Evolutionary conservation across 2,329 filamentous ascomycete genomes (phyloP).

Genomic region (Aspergillus awamori): DNA sequence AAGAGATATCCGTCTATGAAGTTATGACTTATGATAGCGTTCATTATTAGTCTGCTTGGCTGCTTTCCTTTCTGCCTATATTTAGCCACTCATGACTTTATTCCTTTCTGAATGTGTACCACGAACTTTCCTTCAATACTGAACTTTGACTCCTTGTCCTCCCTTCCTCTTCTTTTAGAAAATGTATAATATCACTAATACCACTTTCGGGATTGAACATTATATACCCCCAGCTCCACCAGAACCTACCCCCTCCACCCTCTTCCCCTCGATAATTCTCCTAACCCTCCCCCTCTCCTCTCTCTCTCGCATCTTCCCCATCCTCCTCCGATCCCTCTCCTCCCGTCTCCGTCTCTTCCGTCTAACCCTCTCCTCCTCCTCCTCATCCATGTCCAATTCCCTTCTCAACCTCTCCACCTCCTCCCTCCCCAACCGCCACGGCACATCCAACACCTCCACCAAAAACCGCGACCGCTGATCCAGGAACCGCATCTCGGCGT

Average conservation of each 20-base stretch:
- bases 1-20: slow-evolving; percentile 5
- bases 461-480: slow-evolving; percentile 54
- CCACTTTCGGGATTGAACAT: neutral
- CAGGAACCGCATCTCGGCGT: slow-evolving; percentile 59
- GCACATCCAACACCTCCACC: slow-evolving; percentile 52
- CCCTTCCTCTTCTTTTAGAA: too few relatives aligned
- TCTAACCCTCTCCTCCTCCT: slow-evolving; percentile 38
- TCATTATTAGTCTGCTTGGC: neutral
- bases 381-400: slow-evolving; percentile 44
- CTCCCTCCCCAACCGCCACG: slow-evolving; percentile 55
- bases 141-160: neutral
- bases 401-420: slow-evolving; percentile 48
- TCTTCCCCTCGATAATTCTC: slow-evolving; percentile 19
- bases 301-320: slow-evolving; percentile 38
- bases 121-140: neutral
- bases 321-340: slow-evolving; percentile 36
- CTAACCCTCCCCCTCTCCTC: slow-evolving; percentile 43
- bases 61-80: slow-evolving; percentile 5
- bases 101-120: too few relatives aligned
- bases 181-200: neutral
- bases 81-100: slow-evolving; percentile 2
- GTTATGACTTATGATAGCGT: slow-evolving; percentile 11
- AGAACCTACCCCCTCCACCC: neutral
- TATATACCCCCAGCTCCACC: neutral
- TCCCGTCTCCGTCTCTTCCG: slow-evolving; percentile 28